Base-by-base conservation (phyloP, 208 protist species). In the Trypanosoma cruzi region DNA sequence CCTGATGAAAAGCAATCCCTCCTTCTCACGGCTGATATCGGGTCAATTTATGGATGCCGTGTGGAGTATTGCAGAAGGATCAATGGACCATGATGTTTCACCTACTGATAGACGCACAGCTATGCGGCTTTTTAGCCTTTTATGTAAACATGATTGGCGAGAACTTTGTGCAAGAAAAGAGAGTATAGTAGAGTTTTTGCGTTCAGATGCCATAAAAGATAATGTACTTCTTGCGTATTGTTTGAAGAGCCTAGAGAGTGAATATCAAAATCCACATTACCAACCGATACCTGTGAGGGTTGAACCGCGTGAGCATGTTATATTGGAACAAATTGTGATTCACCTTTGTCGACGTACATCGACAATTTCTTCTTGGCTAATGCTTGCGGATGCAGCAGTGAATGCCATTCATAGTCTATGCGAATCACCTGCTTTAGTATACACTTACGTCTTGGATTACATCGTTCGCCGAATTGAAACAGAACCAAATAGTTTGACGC, bases 41-140 rank as follows among this genome's bases (percentile, higher is more conserved):
- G 77, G 75, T 31, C 75, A 82, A 60, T 96, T 96, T 70, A 79
- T 96, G 24, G 92, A 96, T 54, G 82, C 92, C 18, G 58, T 96
- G 1, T 96, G 92, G 89, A 81, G 86, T 31, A 90, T 95, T 34
- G 89, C 86, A 29, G 87, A 94, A 49, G 92, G 92, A 34, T 80
- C 86, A 20, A 67, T 90, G 14, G 86, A 92, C 69, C 58, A 73
- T 16, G 76, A 84, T 32, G 78, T 75, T 7, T 75, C 73, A 68
- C 48, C 82, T 46, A 71, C 75, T 42, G 88, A 96, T 56, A 81
- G 85, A 24, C 86, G 92, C 4, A 88, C 84, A 26, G 92, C 92
- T n/a, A 93, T 95, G 86, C 85, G 85, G 28, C 72, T 96, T 46
- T 96, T 95, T 80, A 91, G 87, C 54, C 53, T 96, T 40, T 69